A percentile compares a stretch with the other conserved stretches of the same genome.
Conservation (phyloP, 106 monocot genomes). For the Narthecium ossifragum region DNA sequence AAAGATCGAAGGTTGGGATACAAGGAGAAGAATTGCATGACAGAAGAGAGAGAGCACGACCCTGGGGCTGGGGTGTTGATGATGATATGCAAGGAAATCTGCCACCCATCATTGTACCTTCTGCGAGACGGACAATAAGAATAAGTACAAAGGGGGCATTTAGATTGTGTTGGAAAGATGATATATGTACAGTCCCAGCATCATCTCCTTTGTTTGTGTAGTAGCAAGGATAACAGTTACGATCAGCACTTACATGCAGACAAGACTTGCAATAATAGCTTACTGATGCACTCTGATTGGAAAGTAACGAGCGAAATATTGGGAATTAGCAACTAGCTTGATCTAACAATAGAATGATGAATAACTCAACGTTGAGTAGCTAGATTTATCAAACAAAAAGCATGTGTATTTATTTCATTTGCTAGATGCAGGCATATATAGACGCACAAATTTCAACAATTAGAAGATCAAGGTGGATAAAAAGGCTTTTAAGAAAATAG, state of each 20-base stretch:
- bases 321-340: no score
- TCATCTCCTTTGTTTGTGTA: background rate
- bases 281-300: no score
- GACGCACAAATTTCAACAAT: no score
- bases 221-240: background rate
- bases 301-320: no score
- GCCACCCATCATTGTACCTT: slow-evolving; percentile 15
- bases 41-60: slow-evolving; percentile 95
- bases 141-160: background rate
- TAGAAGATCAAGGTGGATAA: no score
- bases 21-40: slow-evolving; percentile 49
- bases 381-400: no score
- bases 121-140: slow-evolving; percentile 5
- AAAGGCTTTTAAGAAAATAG: no score
- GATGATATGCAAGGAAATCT: slow-evolving; percentile 21
- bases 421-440: no score
- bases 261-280: background rate
- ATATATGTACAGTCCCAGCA: background rate
- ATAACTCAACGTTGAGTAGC: no score
- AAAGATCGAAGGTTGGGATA: slow-evolving; percentile 39
- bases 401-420: no score
- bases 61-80: slow-evolving; percentile 26
- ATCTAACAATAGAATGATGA: no score
- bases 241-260: background rate
- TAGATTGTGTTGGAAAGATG: background rate